Conservation (phyloP, 2,329 filamentous ascomycete species). For the Teratosphaeria nubilosa region DNA sequence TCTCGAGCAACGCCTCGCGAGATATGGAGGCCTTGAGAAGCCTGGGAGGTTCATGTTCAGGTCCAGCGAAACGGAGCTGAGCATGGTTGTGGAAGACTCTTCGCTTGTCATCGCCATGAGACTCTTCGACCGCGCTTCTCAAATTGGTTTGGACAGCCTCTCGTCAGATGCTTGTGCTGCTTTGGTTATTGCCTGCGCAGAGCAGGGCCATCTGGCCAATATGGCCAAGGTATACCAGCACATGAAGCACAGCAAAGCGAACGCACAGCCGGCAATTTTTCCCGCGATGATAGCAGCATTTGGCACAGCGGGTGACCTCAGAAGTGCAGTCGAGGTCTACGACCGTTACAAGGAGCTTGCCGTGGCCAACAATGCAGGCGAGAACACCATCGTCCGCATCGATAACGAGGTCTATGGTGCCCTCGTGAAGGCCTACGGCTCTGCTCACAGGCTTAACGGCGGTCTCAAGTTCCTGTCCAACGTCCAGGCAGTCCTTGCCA, state of each 20-base stretch:
- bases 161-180: slow-evolving; percentile 75
- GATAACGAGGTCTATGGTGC: slow-evolving; percentile 83
- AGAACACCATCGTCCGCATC: slow-evolving; percentile 56
- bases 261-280: slow-evolving; percentile 72
- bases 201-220: slow-evolving; percentile 67
- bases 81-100: slow-evolving; percentile 78
- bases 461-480: slow-evolving; percentile 78
- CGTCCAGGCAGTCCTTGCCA: slow-evolving; percentile 51
- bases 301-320: slow-evolving; percentile 66
- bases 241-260: slow-evolving; percentile 69
- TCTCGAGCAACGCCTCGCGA: slow-evolving; percentile 70
- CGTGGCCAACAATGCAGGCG: slow-evolving; percentile 70
- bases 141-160: slow-evolving; percentile 52
- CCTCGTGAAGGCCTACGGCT: slow-evolving; percentile 81
- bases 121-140: slow-evolving; percentile 69
- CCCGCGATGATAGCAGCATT: slow-evolving; percentile 94
- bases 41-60: slow-evolving; percentile 77
- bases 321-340: slow-evolving; percentile 87
- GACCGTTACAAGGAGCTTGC: slow-evolving; percentile 86
- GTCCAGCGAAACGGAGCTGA: slow-evolving; percentile 77
- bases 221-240: slow-evolving; percentile 89
- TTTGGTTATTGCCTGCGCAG: slow-evolving; percentile 78
- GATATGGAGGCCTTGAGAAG: slow-evolving; percentile 79
- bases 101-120: slow-evolving; percentile 76
- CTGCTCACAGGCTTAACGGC: slow-evolving; percentile 68